These are phyloP conservation scores for Elaeis oleifera DNA, from an alignment of 202 grass and related monocot species.

Conservation along the genomic window DNA sequence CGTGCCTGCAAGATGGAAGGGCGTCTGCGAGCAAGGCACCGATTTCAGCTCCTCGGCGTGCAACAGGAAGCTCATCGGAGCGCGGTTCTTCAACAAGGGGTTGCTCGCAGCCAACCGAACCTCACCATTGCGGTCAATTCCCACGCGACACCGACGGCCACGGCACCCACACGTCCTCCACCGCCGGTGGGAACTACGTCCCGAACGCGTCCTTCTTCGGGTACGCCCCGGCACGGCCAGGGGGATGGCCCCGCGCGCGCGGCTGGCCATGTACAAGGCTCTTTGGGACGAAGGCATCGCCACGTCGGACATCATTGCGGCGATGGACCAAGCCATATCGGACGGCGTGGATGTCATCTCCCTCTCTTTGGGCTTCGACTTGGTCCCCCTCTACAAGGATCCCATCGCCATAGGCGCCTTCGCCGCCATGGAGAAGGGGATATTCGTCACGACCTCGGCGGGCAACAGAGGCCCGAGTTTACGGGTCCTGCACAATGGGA, in stretches of 20 bases:
- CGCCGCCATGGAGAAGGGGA: slow-evolving; percentile 53
- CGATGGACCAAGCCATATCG: slow-evolving; percentile 48
- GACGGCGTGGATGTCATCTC: slow-evolving; percentile 77
- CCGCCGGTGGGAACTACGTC: slow-evolving; percentile 39
- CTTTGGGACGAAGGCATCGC: slow-evolving; percentile 38
- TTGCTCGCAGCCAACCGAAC: slow-evolving; percentile 34
- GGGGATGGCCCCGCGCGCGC: slow-evolving; percentile 43
- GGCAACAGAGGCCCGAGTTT: slow-evolving; percentile 36
- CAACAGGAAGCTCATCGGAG: slow-evolving; percentile 79
- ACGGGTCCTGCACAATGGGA: slow-evolving; percentile 54
- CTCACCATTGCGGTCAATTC: slow-evolving; percentile 42
- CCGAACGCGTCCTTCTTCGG: slow-evolving; percentile 50
- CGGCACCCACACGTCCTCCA: slow-evolving; percentile 86
- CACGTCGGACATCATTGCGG: slow-evolving; percentile 55
- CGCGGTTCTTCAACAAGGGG: slow-evolving; percentile 56
- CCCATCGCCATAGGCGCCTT: slow-evolving; percentile 59
- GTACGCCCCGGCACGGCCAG: slow-evolving; percentile 38
- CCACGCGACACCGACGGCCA: slow-evolving; percentile 58
- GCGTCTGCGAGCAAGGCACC: slow-evolving; percentile 38
- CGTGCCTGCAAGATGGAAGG: slow-evolving; percentile 48
- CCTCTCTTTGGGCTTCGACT: slow-evolving; percentile 41
- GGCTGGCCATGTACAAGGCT: slow-evolving; percentile 74
- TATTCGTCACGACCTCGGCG: slow-evolving; percentile 55
- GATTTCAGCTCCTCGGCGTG: slow-evolving; percentile 37
- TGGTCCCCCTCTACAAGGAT: slow-evolving; percentile 43